Conservation (phyloP, 2,329 filamentous ascomycete species). For the Xylariaceae sp. region DNA sequence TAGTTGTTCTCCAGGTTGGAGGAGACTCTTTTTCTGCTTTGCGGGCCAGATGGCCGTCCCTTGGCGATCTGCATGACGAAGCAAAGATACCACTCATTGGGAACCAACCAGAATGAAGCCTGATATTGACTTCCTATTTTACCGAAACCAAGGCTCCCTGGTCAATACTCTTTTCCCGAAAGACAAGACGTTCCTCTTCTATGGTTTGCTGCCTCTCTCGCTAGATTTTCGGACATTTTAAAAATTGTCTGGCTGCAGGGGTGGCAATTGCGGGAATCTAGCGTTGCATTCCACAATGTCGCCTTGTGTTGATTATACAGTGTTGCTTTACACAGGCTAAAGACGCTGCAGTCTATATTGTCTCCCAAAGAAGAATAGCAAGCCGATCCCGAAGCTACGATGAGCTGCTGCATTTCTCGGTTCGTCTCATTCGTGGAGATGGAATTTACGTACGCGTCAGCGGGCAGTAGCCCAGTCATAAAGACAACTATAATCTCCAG, state of each 20-base stretch:
- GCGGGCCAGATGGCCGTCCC: conserved; percentile 14
- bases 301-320: conserved; percentile 3
- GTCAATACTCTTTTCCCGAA: conserved; percentile 26
- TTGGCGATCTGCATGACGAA: conserved; percentile 24
- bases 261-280: conserved; percentile 8
- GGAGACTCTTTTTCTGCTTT: background rate
- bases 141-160: conserved; percentile 30
- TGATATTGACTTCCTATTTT: conserved; percentile 34
- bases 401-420: conserved; percentile 4
- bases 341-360: conserved; percentile 25
- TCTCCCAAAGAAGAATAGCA: conserved; percentile 6
- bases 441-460: conserved; percentile 11
- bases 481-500: background rate
- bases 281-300: conserved; percentile 18
- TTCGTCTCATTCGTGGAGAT: conserved; percentile 13
- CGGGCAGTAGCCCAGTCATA: conserved; percentile 1
- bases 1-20: background rate
- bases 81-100: conserved; percentile 25
- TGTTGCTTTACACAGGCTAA: conserved; percentile 25
- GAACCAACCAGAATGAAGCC: conserved; percentile 31
- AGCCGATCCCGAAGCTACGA: conserved; percentile 1
- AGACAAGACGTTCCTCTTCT: conserved; percentile 25
- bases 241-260: background rate
- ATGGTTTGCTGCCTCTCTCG: conserved; percentile 14
- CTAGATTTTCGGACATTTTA: conserved; percentile 15